A percentile compares a stretch with the other conserved stretches of the same genome.
Conservation (phyloP, 225 moss, liverwort and hornwort genomes). For the Rhytidiadelphus loreus region DNA sequence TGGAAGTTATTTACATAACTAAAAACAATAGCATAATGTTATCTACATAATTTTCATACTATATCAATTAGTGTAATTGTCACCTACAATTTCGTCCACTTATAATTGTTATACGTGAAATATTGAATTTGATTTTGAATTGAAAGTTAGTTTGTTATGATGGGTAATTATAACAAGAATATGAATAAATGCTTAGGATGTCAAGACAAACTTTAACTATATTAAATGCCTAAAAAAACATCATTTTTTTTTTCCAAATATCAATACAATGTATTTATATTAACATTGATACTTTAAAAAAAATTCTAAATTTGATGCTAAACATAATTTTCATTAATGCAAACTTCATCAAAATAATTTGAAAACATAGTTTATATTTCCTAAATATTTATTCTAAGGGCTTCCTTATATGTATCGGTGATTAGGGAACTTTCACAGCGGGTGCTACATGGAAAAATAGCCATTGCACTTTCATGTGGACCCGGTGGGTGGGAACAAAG, state of each 20-base stretch:
- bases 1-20: too few relatives aligned
- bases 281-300: fast-evolving
- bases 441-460: too few relatives aligned
- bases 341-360: background rate
- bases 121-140: background rate
- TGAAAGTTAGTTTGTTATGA: background rate
- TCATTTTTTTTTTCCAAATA: background rate
- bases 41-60: background rate
- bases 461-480: too few relatives aligned
- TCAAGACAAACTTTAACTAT: background rate
- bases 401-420: too few relatives aligned
- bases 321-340: background rate
- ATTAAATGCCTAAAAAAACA: background rate
- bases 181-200: background rate
- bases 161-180: background rate
- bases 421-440: too few relatives aligned
- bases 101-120: background rate
- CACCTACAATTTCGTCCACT: background rate
- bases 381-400: background rate
- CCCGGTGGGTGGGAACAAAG: too few relatives aligned
- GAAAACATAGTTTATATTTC: background rate
- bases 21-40: too few relatives aligned
- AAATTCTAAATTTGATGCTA: background rate
- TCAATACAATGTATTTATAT: background rate
- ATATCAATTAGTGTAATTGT: background rate